phyloP scores from a whole-genome alignment of 73 alveolate species.

The Breviolum minutum region DNA sequence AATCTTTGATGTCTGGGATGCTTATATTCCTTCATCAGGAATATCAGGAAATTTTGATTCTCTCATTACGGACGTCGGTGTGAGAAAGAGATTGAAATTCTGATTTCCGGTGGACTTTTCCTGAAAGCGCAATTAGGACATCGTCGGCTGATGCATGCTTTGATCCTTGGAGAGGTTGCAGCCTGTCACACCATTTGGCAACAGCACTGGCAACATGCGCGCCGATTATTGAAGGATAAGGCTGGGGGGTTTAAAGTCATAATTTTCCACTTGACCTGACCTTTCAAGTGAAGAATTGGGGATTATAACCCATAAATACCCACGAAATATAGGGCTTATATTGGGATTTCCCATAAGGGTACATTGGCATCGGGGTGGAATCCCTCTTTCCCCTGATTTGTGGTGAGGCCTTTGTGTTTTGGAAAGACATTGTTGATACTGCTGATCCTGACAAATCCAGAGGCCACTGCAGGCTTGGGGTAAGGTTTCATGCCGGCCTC shows the following conservation, averaged over 20 bases:
- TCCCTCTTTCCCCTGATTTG: neutral
- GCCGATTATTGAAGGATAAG: conserved; percentile 2
- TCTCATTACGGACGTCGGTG: too few relatives aligned
- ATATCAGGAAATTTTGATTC: neutral
- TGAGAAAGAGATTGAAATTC: neutral
- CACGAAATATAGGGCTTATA: too few relatives aligned
- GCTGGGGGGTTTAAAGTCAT: neutral
- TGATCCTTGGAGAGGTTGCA: conserved; percentile 15
- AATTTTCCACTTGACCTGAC: neutral
- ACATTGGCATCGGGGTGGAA: neutral
- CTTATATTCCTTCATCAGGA: too few relatives aligned
- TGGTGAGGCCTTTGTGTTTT: conserved; percentile 23
- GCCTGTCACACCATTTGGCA: conserved; percentile 33
- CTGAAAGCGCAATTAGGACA: neutral
- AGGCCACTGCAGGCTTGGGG: conserved; percentile 53
- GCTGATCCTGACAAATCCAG: neutral
- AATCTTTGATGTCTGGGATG: too few relatives aligned
- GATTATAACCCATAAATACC: too few relatives aligned
- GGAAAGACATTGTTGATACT: conserved; percentile 33
- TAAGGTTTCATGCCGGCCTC: neutral
- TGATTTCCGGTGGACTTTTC: neutral
- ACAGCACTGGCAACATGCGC: neutral
- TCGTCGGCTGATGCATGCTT: conserved; percentile 32
- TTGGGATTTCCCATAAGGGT: too few relatives aligned
- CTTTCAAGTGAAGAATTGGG: neutral